Percentiles rank a stretch among this genome's conserved stretches.
These are phyloP conservation scores for Crepidotus variabilis DNA, from an alignment of 768 basidiomycete genomes.

Conservation along the genomic window DNA sequence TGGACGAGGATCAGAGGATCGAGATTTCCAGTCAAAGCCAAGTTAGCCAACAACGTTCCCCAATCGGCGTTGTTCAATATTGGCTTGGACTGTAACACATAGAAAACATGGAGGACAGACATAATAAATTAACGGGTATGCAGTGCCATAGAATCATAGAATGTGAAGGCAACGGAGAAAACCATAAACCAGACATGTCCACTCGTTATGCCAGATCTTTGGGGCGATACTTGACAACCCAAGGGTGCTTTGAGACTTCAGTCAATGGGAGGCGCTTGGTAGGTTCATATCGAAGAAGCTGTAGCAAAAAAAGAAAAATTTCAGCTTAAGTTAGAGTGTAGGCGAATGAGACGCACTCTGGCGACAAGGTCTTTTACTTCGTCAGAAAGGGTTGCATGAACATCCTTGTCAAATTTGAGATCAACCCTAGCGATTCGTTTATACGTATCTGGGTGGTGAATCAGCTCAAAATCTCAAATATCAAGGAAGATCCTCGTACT, in stretches of 20 bases:
- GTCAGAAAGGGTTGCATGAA: conserved; percentile 49
- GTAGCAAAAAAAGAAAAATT: not conserved
- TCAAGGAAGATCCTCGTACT: conserved; percentile 41
- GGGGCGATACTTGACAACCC: conserved; percentile 72
- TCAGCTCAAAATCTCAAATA: not conserved
- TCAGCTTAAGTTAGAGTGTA: not conserved
- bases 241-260: conserved; percentile 80
- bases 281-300: conserved; percentile 87
- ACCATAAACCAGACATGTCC: no score
- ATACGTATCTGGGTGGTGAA: conserved; percentile 66
- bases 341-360: conserved; percentile 32
- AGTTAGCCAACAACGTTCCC: no score
- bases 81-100: no score
- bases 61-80: no score
- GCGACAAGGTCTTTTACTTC: conserved; percentile 68
- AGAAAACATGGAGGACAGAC: no score
- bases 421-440: conserved; percentile 87
- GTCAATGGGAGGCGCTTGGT: conserved; percentile 68
- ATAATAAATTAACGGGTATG: no score
- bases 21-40: no score
- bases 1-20: no score
- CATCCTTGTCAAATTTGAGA: conserved; percentile 44
- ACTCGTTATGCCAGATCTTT: conserved; percentile 26
- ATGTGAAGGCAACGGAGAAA: no score
- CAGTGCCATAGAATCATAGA: no score